A percentile compares a stretch with the other conserved stretches of the same genome.
Conservation (phyloP, 139 green algal genomes). For the Micractinium sp. region DNA sequence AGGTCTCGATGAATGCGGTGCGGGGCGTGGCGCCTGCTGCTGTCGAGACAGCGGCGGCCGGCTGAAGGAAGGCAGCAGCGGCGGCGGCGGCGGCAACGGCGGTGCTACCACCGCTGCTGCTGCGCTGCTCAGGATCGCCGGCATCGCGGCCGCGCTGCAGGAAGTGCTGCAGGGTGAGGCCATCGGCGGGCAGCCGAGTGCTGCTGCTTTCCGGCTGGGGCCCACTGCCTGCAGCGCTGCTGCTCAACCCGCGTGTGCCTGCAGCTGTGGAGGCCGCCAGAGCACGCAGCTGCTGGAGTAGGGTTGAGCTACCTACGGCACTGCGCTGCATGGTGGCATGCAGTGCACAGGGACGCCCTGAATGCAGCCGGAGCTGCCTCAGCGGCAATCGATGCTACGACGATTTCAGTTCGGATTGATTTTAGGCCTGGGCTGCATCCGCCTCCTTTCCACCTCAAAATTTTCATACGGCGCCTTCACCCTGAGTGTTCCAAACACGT, state of each 20-base stretch:
- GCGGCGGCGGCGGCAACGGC: neutral
- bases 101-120: too few relatives aligned
- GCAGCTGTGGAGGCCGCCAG: neutral
- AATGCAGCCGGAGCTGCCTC: too few relatives aligned
- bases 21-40: neutral
- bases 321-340: neutral
- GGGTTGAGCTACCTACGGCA: neutral
- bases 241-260: neutral
- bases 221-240: neutral
- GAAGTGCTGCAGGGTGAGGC: conserved; percentile 24
- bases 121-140: neutral
- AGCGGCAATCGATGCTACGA: too few relatives aligned
- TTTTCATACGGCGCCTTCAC: too few relatives aligned
- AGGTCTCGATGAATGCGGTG: conserved; percentile 74
- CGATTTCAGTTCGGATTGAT: too few relatives aligned
- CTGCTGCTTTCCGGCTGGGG: neutral
- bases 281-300: neutral
- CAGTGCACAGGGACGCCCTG: neutral
- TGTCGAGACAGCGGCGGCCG: too few relatives aligned
- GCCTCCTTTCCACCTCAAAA: too few relatives aligned
- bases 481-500: neutral
- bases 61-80: neutral
- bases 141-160: neutral
- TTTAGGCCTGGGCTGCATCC: too few relatives aligned
- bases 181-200: conserved; percentile 16